These are phyloP conservation scores for Coprinopsis strossmayeri DNA, from an alignment of 768 basidiomycete species.

Conservation along the genomic window DNA sequence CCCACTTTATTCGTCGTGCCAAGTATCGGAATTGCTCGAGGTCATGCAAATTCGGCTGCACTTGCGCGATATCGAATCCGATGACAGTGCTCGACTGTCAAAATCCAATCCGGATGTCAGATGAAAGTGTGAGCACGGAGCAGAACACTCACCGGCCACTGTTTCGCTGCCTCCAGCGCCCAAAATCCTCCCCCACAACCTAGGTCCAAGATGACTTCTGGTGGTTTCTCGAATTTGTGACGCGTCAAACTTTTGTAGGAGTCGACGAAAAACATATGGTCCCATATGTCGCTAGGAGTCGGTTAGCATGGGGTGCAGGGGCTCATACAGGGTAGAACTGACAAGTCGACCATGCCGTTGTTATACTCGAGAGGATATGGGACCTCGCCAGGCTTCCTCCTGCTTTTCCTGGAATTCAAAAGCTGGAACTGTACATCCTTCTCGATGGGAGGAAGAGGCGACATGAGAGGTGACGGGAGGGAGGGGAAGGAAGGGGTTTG, in stretches of 20 bases:
- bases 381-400: conserved; percentile 42
- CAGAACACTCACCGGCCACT: conserved; percentile 56
- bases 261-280: conserved; percentile 53
- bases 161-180: conserved; percentile 61
- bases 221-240: conserved; percentile 45
- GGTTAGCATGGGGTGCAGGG: background rate
- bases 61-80: conserved; percentile 50
- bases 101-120: conserved; percentile 5
- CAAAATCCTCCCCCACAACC: conserved; percentile 71
- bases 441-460: conserved; percentile 17
- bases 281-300: conserved; percentile 59
- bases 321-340: conserved; percentile 16
- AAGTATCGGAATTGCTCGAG: conserved; percentile 33
- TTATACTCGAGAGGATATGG: conserved; percentile 51
- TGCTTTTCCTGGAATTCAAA: conserved; percentile 27
- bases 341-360: conserved; percentile 49
- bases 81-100: conserved; percentile 45
- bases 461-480: conserved; percentile 13
- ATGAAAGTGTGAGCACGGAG: background rate
- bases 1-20: conserved; percentile 52
- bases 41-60: conserved; percentile 45
- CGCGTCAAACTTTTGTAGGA: conserved; percentile 46
- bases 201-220: conserved; percentile 52
- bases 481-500: background rate
- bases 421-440: conserved; percentile 43